Conservation (phyloP, 2,329 filamentous ascomycete genomes). For the Incumbomyces delicatus region DNA sequence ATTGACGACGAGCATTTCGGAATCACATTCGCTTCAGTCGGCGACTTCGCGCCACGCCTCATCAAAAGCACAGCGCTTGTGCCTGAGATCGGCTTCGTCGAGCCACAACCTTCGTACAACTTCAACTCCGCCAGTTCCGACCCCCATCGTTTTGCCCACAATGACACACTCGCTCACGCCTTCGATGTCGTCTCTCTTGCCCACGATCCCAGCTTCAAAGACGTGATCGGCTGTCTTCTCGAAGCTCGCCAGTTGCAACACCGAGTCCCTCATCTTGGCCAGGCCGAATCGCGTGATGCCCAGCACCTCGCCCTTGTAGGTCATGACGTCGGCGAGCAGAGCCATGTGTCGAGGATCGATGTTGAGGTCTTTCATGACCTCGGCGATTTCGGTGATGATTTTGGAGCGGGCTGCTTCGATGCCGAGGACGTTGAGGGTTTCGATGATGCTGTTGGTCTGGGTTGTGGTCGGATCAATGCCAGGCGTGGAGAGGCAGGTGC, state of each 20-base stretch:
- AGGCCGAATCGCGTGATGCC: constrained; percentile 95
- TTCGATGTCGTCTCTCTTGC: constrained; percentile 86
- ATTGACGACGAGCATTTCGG: too few relatives aligned
- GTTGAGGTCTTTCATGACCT: constrained; percentile 86
- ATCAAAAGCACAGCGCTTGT: constrained; percentile 58
- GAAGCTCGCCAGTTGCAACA: constrained; percentile 88
- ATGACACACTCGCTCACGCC: constrained; percentile 97
- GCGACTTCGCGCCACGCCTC: constrained; percentile 36
- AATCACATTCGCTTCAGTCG: too few relatives aligned
- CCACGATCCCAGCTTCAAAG: constrained; percentile 84
- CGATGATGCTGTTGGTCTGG: constrained; percentile 79
- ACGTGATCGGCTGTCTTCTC: constrained; percentile 97
- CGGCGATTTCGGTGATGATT: constrained; percentile 77
- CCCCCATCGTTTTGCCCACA: constrained; percentile 86
- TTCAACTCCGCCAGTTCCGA: constrained; percentile 88
- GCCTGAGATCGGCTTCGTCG: constrained; percentile 46
- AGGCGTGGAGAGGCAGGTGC: constrained; percentile 82
- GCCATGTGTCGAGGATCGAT: constrained; percentile 98
- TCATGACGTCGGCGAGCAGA: constrained; percentile 95
- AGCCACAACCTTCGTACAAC: constrained; percentile 71
- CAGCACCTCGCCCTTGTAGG: constrained; percentile 92
- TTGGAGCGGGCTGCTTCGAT: constrained; percentile 89
- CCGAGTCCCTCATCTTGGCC: constrained; percentile 90
- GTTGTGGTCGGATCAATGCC: constrained; percentile 72
- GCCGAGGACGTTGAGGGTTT: constrained; percentile 74